Base-by-base conservation (phyloP, 805 yeast genomes). In the Barnettozyma californica region DNA sequence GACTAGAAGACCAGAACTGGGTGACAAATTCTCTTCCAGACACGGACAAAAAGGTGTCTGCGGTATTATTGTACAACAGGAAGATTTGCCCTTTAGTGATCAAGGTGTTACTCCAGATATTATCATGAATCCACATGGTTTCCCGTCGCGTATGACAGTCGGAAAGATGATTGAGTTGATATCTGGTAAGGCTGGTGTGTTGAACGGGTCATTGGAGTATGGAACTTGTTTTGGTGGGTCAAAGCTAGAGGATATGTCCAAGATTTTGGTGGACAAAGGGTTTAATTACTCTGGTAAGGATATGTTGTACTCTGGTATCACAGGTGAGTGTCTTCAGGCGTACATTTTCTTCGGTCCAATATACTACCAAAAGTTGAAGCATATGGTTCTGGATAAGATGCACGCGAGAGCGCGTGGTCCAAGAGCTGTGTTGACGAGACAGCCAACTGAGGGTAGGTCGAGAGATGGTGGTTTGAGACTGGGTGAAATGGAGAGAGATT, bases 341-440 rank as follows among this genome's bases (percentile, higher is more conserved):
- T 94, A 94, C 68, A 92, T 94, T 51, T 94, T 94, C 81, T 94
- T 94, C 68, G 99, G 99, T 1, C 99, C 99, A 18, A 94, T 94
- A 57, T 94, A 94, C 68, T 94, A 94, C 68, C 99, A 94, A 70
- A 94, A 94, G 65, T 81, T 94, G 75, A 94, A 94, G 77, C 99
- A 94, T 69, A 94, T 94, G 99, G 99, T 94, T 43, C 68, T 94
- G 69, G 99, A 94, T 70, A 94, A 94, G 70, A 94, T 94, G 99
- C 99, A 94, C 64, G 99, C 99, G 1, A 87, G 99, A 76, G 97
- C 99, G 2, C 82, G 99, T 67, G 99, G 99, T 45, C 99, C 99
- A 48, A 81, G 98, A 59, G 99, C 99, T 0, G 98, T 94, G 11
- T 75, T 94, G 50, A 94, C 99, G 9, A 83, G 99, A 69, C 99